Conservation (phyloP, 2,329 filamentous ascomycete species). For the Furcasterigmium sp. region DNA sequence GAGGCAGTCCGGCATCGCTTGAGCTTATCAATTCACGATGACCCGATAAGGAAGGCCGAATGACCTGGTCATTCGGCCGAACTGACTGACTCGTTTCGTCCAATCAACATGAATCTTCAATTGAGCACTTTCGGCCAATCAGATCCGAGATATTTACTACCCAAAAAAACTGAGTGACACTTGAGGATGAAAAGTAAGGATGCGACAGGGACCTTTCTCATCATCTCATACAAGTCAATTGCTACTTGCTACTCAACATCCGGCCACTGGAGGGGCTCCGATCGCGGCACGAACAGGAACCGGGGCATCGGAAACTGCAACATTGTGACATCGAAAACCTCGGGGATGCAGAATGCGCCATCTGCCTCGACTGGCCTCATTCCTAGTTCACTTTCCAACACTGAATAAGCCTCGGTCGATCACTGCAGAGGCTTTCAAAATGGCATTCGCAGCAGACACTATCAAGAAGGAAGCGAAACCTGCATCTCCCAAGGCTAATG, state of each 20-base stretch:
- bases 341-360: not conserved
- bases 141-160: not conserved
- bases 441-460: conserved; percentile 1
- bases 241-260: too few species aligned
- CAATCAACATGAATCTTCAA: not conserved
- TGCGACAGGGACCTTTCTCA: not conserved
- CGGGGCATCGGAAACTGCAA: not conserved
- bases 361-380: not conserved
- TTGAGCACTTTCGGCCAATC: not conserved
- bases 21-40: too few species aligned
- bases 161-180: not conserved
- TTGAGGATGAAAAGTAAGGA: not conserved
- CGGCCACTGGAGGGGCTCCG: too few species aligned
- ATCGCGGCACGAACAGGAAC: too few species aligned
- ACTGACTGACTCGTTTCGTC: not conserved
- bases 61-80: conserved; percentile 1
- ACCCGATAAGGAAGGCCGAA: not conserved
- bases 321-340: not conserved
- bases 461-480: not conserved
- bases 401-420: not conserved
- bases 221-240: not conserved
- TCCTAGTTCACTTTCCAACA: not conserved
- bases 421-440: not conserved
- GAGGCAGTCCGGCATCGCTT: too few species aligned
- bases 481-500: conserved; percentile 4